A percentile compares a stretch with the other conserved stretches of the same genome.
Evolutionary conservation across 179 eudicot species (phyloP).

Genomic region (Heliamphora pulchella): DNA sequence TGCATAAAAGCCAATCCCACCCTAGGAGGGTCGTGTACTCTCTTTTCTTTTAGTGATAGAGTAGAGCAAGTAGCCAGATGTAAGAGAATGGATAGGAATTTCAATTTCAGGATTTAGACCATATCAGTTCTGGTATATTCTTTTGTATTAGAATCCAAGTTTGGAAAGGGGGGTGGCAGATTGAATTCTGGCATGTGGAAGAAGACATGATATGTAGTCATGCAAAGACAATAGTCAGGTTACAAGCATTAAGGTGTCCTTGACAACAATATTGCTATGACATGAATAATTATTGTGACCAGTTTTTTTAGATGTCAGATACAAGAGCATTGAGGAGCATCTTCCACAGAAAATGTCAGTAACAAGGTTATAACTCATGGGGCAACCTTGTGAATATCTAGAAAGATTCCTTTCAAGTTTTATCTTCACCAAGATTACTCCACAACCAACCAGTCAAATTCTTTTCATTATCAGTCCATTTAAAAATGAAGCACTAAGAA

Average conservation of each 20-base stretch:
- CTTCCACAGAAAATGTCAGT: not conserved
- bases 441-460: not conserved
- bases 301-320: not conserved
- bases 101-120: not conserved
- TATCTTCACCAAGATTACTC: not conserved
- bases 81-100: not conserved
- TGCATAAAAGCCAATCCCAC: no score
- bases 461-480: not conserved
- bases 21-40: no score
- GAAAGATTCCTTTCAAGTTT: not conserved
- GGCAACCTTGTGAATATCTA: not conserved
- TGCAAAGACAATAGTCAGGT: not conserved
- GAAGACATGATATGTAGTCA: not conserved
- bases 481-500: slow-evolving; percentile 9
- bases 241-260: not conserved
- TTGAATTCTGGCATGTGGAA: not conserved
- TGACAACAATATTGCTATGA: not conserved
- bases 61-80: no score
- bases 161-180: not conserved
- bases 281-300: not conserved
- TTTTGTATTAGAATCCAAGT: not conserved
- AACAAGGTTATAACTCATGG: not conserved
- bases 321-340: not conserved
- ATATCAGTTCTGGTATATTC: not conserved
- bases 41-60: no score